Conservation (phyloP, 2,329 filamentous ascomycete genomes). For the Scopulariopsis brevicaulis region DNA sequence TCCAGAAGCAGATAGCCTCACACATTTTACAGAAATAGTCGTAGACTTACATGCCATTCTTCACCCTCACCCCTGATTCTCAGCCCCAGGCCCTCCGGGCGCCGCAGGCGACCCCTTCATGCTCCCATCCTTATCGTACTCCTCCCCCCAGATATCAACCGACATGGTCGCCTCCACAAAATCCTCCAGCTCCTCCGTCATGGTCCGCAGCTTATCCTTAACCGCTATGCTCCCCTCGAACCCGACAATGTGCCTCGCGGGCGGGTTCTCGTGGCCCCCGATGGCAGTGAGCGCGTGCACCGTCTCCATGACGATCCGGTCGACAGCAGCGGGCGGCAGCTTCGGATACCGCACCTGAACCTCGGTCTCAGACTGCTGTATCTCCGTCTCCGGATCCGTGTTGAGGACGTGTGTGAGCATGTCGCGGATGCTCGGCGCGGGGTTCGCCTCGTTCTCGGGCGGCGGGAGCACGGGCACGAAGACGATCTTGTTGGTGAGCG, state of each 20-base stretch:
- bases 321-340: conserved; percentile 55
- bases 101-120: neutral
- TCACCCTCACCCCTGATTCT: neutral
- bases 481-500: conserved; percentile 76
- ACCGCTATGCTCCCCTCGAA: conserved; percentile 79
- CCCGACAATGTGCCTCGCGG: conserved; percentile 86
- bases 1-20: too few species aligned
- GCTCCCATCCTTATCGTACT: conserved; percentile 42
- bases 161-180: conserved; percentile 84
- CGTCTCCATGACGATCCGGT: conserved; percentile 73
- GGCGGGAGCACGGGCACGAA: conserved; percentile 67
- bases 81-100: neutral
- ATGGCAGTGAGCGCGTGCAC: conserved; percentile 86
- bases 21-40: neutral
- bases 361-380: conserved; percentile 20
- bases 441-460: conserved; percentile 53
- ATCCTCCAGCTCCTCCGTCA: conserved; percentile 91
- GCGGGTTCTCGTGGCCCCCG: conserved; percentile 91
- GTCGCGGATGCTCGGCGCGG: conserved; percentile 68
- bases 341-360: conserved; percentile 63
- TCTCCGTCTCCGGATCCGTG: conserved; percentile 54
- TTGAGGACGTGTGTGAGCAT: conserved; percentile 75
- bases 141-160: conserved; percentile 52
- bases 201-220: conserved; percentile 92
- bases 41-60: neutral